Evolutionary conservation across 1,284 basidiomycete genomes (phyloP), one percentile per base, ranked within the genome.

Genomic region (Apiotrichum gracile): DNA sequence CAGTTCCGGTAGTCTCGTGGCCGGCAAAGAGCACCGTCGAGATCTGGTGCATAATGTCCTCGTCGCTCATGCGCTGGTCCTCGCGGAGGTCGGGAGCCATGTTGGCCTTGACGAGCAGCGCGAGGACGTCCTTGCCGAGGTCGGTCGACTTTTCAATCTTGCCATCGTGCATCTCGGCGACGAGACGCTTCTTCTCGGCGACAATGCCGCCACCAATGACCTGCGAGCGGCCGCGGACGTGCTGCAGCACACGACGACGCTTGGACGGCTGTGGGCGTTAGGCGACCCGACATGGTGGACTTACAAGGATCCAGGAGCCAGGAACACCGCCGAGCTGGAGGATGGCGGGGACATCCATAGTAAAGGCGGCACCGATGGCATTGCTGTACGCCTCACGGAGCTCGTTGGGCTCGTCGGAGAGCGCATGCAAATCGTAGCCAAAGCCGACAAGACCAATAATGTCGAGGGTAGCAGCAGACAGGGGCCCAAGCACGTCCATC

Each of bases 1-100:
- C 82, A 0, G 82, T 83, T 0, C 81, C 82, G 0, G 83, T 86
- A 0, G 89, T 91, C 68, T 91, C 88, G 68, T 89, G 85, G 0
- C 88, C 88, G 2, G 73, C 69, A 2, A 72, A 61, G 37, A 90
- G 79, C 66, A 90, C 86, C 0, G 85, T 88, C 9, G 84, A 83
- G 57, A 90, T 86, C 68, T 88, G 86, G 54, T 81, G 85, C 19
- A 85, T 74, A 5, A 86, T 82, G 63, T 90, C 86, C 17, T 78
- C 75, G 42, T 82, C 80, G 9, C 80, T 80, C 77, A 90, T 80
- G 24, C 78, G 77, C 65, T 86, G 81, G 1, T 76, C 75, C 0
- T 78, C 70, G 9, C 74, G 69, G 9, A 83, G 64, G 47, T 84
- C 81, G 9, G 78, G 67, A 2, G 81, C 77, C 58, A 81, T 69